A percentile compares a stretch with the other conserved stretches of the same genome.
phyloP scores from a whole-genome alignment of 2,329 filamentous ascomycete genomes.

The Diplodia intermedia region DNA sequence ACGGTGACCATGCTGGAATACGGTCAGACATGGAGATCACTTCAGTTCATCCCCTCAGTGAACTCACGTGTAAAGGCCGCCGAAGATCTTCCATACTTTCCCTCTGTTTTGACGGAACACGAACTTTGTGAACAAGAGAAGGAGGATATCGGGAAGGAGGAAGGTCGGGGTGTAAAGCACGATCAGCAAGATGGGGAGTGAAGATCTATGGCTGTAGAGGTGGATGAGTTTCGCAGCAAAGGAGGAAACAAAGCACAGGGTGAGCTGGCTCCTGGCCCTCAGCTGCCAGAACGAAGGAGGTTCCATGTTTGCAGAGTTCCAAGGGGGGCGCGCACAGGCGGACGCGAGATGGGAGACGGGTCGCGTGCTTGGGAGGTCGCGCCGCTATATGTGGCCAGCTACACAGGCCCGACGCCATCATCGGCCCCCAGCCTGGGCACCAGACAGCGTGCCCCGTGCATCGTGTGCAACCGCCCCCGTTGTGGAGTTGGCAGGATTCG shows the following conservation, averaged over 20 bases:
- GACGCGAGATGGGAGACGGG: conserved; percentile 5
- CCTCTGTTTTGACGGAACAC: conserved; percentile 37
- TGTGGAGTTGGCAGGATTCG: neutral
- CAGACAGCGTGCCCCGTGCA: neutral
- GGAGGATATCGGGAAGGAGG: conserved; percentile 45
- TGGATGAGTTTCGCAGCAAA: conserved; percentile 46
- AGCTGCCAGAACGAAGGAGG: conserved; percentile 7
- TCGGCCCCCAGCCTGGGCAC: neutral
- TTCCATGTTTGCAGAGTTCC: conserved; percentile 8
- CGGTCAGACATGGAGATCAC: neutral
- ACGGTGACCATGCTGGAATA: conserved; percentile 41
- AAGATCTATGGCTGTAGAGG: conserved; percentile 44
- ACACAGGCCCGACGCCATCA: neutral
- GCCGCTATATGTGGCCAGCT: conserved; percentile 1
- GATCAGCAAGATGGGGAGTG: conserved; percentile 45
- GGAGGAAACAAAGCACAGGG: conserved; percentile 44
- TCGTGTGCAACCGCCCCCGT: neutral
- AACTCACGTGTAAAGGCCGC: conserved; percentile 43
- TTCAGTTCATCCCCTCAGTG: too few relatives aligned
- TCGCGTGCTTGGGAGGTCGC: conserved; percentile 1
- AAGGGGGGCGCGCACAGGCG: conserved; percentile 8
- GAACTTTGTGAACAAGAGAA: conserved; percentile 43
- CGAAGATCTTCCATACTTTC: conserved; percentile 34
- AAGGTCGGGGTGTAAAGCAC: conserved; percentile 49
- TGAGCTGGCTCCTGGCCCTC: conserved; percentile 37